A percentile compares a stretch with the other conserved stretches of the same genome.
Conservation (phyloP, 495 filamentous ascomycete species). For the Tuber melanosporum region DNA sequence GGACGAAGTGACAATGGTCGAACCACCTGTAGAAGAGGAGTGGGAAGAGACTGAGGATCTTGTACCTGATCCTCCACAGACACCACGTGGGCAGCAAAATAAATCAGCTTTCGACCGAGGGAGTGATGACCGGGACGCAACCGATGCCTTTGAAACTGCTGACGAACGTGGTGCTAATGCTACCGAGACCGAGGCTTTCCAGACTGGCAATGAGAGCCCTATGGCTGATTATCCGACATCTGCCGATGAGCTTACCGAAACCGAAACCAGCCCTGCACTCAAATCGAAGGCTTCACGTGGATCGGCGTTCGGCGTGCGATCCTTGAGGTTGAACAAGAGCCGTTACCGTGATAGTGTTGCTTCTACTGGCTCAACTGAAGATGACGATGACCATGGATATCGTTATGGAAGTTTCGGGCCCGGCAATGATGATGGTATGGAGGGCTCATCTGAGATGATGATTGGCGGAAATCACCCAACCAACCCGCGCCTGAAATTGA, state of each 20-base stretch:
- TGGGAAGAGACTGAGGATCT: slow-evolving; percentile 70
- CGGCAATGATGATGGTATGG: slow-evolving; percentile 3
- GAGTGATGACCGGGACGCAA: slow-evolving; percentile 45
- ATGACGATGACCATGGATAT: slow-evolving; percentile 64
- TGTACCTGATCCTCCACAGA: slow-evolving; percentile 20
- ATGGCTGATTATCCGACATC: slow-evolving; percentile 58
- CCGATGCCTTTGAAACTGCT: slow-evolving; percentile 76
- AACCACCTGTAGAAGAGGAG: slow-evolving; percentile 56
- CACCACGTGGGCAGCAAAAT: slow-evolving; percentile 13
- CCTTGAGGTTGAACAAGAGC: slow-evolving; percentile 45
- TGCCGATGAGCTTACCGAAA: slow-evolving; percentile 80
- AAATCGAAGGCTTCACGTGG: slow-evolving; percentile 41
- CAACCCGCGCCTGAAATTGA: slow-evolving; percentile 35
- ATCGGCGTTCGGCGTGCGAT: slow-evolving; percentile 44
- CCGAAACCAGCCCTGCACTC: slow-evolving; percentile 56
- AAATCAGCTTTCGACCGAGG: slow-evolving; percentile 42
- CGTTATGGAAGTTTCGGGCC: slow-evolving; percentile 17
- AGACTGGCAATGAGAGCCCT: slow-evolving; percentile 78
- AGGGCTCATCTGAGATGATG: slow-evolving; percentile 11
- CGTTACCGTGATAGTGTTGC: slow-evolving; percentile 62
- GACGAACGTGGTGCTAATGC: slow-evolving; percentile 71
- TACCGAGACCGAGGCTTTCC: slow-evolving; percentile 89
- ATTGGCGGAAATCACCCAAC: slow-evolving; percentile 16
- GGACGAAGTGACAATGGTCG: slow-evolving; percentile 65
- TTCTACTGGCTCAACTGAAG: slow-evolving; percentile 85